phyloP scores from a whole-genome alignment of 2,329 filamentous ascomycete genomes.

The Penicillium sp. region DNA sequence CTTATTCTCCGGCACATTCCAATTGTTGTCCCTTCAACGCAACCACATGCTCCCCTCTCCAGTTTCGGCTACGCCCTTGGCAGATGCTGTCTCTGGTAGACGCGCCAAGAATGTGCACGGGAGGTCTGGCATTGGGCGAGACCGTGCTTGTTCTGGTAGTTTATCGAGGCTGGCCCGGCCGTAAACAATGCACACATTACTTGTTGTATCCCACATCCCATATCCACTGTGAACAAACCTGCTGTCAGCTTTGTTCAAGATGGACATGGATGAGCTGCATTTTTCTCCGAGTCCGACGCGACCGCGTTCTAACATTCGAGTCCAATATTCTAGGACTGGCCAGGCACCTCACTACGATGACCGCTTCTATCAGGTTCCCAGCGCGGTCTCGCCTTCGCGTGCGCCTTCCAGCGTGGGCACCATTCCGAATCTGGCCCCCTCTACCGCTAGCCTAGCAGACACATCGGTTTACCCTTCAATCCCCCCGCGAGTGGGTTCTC shows the following conservation, averaged over 20 bases:
- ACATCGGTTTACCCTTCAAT: constrained; percentile 37
- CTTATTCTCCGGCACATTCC: constrained; percentile 17
- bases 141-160: not conserved
- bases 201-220: constrained; percentile 1
- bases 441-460: constrained; percentile 32
- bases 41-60: constrained; percentile 3
- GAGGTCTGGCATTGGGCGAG: constrained; percentile 2
- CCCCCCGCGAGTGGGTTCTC: constrained; percentile 36
- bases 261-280: constrained; percentile 8
- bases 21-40: constrained; percentile 26
- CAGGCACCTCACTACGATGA: constrained; percentile 15
- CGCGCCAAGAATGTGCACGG: constrained; percentile 2
- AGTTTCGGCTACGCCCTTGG: constrained; percentile 9
- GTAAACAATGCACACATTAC: constrained; percentile 10
- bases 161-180: not conserved
- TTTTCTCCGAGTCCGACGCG: constrained; percentile 5
- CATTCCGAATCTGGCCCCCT: constrained; percentile 41
- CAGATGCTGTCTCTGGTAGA: constrained; percentile 2
- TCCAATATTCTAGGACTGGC: constrained; percentile 15
- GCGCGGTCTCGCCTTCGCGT: constrained; percentile 33
- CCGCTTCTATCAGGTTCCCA: constrained; percentile 27
- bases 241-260: constrained; percentile 4
- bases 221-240: not conserved
- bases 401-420: constrained; percentile 42
- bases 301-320: constrained; percentile 22